Conservation (phyloP, 352 stramenopile species). For the Globisporangium solare region DNA sequence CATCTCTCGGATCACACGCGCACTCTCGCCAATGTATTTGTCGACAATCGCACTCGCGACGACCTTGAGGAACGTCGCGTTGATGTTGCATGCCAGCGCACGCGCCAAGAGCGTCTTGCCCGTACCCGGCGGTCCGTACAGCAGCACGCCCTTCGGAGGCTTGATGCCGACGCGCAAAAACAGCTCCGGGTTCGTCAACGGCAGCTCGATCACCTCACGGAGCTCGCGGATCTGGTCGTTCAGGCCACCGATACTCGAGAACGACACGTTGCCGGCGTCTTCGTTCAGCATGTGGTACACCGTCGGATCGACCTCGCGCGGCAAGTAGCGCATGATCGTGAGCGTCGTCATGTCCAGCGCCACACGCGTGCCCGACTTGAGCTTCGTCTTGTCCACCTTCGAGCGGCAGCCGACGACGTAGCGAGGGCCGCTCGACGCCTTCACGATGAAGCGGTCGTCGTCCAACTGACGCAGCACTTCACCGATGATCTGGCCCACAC, state of each 20-base stretch:
- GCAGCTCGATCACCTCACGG: slow-evolving; percentile 97
- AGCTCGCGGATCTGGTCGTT: slow-evolving; percentile 99
- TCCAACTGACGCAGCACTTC: slow-evolving; percentile 98
- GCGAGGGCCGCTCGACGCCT: slow-evolving; percentile 96
- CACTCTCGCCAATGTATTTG: slow-evolving; percentile 99
- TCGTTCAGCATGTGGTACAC: slow-evolving; percentile 99
- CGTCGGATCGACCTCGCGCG: slow-evolving; percentile 97
- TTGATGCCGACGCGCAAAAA: slow-evolving; percentile 99
- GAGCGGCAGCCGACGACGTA: slow-evolving; percentile 98
- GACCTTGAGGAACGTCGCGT: slow-evolving; percentile 99
- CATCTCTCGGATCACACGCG: slow-evolving; percentile 99
- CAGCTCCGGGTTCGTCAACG: slow-evolving; percentile 98
- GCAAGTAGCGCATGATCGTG: slow-evolving; percentile 99
- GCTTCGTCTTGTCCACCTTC: slow-evolving; percentile 92
- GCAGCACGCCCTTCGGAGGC: slow-evolving; percentile 95
- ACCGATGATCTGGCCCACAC: slow-evolving; percentile 98
- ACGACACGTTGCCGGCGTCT: slow-evolving; percentile 96
- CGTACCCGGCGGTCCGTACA: slow-evolving; percentile 98
- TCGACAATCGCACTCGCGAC: slow-evolving; percentile 99
- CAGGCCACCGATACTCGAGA: slow-evolving; percentile 97
- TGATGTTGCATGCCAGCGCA: slow-evolving; percentile 98
- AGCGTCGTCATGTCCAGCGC: slow-evolving; percentile 99
- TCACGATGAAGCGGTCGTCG: slow-evolving; percentile 99
- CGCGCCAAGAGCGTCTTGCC: slow-evolving; percentile 99
- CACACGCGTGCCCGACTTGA: slow-evolving; percentile 97